phyloP scores from a whole-genome alignment of 1,139 yeast species.

The Yamadazyma dushanensis region DNA sequence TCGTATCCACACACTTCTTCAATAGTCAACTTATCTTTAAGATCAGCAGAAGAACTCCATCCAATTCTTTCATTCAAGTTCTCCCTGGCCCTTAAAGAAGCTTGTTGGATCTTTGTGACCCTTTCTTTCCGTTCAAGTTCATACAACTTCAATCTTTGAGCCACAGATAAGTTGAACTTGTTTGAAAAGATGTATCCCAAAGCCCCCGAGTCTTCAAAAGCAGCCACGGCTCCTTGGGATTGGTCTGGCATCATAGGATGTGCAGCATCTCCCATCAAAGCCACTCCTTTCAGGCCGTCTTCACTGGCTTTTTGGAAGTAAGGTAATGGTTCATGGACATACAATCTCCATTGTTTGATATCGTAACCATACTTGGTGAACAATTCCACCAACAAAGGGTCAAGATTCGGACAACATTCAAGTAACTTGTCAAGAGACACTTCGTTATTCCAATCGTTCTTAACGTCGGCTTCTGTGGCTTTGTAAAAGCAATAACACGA shows the following conservation, averaged over 20 bases:
- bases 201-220: slow-evolving; percentile 32
- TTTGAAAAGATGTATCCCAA: slow-evolving; percentile 16
- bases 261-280: slow-evolving; percentile 37
- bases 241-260: slow-evolving; percentile 43
- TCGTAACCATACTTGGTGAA: slow-evolving; percentile 27
- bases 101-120: slow-evolving; percentile 27
- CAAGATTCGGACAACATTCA: slow-evolving; percentile 20
- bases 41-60: slow-evolving; percentile 22
- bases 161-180: slow-evolving; percentile 20
- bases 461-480: slow-evolving; percentile 15
- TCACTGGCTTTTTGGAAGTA: slow-evolving; percentile 21
- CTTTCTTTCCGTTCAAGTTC: slow-evolving; percentile 25
- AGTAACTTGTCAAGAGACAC: slow-evolving; percentile 21
- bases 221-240: slow-evolving; percentile 43
- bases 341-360: slow-evolving; percentile 30
- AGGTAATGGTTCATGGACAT: slow-evolving; percentile 27
- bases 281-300: slow-evolving; percentile 21
- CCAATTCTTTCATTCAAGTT: slow-evolving; percentile 30
- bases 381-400: slow-evolving; percentile 20
- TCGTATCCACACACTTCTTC: slow-evolving; percentile 31
- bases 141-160: slow-evolving; percentile 21
- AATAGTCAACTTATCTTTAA: slow-evolving; percentile 25
- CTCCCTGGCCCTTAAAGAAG: slow-evolving; percentile 28
- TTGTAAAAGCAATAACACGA: slow-evolving; percentile 27
- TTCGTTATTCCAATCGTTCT: slow-evolving; percentile 24